A percentile compares a stretch with the other conserved stretches of the same genome.
Evolutionary conservation across 2,329 filamentous ascomycete species (phyloP).

Genomic region (Claviceps sorghi): DNA sequence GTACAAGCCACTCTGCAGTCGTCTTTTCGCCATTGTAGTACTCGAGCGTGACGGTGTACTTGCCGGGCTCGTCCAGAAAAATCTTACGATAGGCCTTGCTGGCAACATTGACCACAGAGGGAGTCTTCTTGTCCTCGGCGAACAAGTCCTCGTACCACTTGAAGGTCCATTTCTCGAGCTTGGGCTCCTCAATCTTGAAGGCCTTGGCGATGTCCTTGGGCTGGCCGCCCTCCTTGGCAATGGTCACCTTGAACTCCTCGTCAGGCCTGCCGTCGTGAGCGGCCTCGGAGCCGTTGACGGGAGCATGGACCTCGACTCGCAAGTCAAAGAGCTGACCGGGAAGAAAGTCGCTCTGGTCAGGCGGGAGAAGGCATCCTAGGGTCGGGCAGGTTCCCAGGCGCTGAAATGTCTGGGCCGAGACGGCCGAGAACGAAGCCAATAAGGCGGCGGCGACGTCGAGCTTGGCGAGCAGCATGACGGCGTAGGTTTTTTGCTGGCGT

Average conservation of each 20-base stretch:
- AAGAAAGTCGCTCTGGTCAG: conserved; percentile 62
- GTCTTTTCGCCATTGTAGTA: conserved; percentile 64
- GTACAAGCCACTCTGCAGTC: conserved; percentile 61
- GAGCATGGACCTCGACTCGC: conserved; percentile 67
- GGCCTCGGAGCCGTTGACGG: conserved; percentile 69
- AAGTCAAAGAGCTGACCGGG: conserved; percentile 76
- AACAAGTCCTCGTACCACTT: conserved; percentile 78
- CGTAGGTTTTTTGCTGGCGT: neutral
- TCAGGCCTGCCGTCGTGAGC: conserved; percentile 54
- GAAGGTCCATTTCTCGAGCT: conserved; percentile 70
- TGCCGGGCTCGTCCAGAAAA: conserved; percentile 62
- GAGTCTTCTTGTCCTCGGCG: conserved; percentile 52
- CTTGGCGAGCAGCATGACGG: conserved; percentile 23
- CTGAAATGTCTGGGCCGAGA: conserved; percentile 43
- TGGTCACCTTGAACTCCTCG: conserved; percentile 59
- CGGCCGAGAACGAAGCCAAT: conserved; percentile 22
- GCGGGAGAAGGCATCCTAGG: conserved; percentile 45
- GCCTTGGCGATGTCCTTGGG: conserved; percentile 45
- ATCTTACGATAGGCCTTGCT: conserved; percentile 65
- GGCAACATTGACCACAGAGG: conserved; percentile 65
- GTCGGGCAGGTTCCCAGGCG: conserved; percentile 43
- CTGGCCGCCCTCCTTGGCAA: conserved; percentile 46
- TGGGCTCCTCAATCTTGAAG: conserved; percentile 56
- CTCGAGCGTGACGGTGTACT: conserved; percentile 59
- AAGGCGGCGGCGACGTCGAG: conserved; percentile 20